These are phyloP conservation scores for Blastomyces parvus DNA, from an alignment of 2,329 filamentous ascomycete genomes.

Conservation along the genomic window DNA sequence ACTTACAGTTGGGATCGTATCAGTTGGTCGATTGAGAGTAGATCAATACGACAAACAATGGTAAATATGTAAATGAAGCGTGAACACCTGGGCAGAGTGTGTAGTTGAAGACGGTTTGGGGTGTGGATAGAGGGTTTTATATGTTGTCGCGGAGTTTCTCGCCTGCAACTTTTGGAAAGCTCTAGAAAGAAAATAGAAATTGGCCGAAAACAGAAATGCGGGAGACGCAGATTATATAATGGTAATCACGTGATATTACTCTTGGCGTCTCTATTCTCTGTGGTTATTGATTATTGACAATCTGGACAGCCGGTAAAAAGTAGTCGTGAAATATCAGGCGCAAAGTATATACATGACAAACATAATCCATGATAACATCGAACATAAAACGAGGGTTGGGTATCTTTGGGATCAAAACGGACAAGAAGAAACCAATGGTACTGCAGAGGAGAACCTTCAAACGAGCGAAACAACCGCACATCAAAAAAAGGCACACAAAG, in stretches of 20 bases:
- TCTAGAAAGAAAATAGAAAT: slow-evolving; percentile 14
- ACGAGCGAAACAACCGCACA: slow-evolving; percentile 9
- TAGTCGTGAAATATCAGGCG: background rate
- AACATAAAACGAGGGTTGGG: slow-evolving; percentile 5
- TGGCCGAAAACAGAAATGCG: background rate
- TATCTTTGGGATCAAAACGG: slow-evolving; percentile 2
- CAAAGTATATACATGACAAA: background rate
- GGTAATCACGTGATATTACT: background rate
- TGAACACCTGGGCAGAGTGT: background rate
- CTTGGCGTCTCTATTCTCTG: background rate
- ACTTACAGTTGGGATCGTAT: slow-evolving; percentile 5
- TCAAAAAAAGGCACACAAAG: slow-evolving; percentile 13
- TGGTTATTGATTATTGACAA: too few species aligned
- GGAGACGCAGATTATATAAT: background rate
- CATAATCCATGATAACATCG: background rate
- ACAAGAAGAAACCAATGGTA: too few species aligned
- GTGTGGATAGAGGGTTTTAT: slow-evolving; percentile 1
- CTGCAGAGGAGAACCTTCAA: background rate
- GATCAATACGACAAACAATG: background rate
- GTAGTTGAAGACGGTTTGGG: background rate
- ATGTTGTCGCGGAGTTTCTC: background rate
- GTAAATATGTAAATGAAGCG: background rate
- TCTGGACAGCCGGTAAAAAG: too few species aligned
- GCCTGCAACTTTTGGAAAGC: slow-evolving; percentile 13
- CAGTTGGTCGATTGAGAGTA: background rate